Conservation (phyloP, 768 basidiomycete genomes). For the Sporobolomyces roseus region DNA sequence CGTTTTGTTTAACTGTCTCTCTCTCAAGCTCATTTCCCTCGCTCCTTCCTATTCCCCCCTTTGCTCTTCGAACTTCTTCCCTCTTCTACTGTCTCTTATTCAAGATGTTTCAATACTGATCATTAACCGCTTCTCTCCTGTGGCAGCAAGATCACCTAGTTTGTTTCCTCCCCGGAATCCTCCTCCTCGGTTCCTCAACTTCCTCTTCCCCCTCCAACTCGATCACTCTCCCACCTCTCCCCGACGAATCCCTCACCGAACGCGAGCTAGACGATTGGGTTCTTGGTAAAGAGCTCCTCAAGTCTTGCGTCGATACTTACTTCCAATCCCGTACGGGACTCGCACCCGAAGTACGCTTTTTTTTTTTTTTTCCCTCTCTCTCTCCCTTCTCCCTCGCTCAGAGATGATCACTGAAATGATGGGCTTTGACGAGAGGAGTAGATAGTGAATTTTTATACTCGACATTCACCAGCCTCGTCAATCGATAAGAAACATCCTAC, state of each 20-base stretch:
- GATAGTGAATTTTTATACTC: conserved; percentile 68
- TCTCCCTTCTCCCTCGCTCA: too few species aligned
- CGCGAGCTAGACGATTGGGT: conserved; percentile 72
- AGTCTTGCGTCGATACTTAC: conserved; percentile 76
- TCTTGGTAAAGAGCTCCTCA: conserved; percentile 71
- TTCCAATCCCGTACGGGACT: conserved; percentile 40
- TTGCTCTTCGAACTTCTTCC: neutral
- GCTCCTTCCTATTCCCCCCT: neutral
- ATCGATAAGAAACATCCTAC: conserved; percentile 41
- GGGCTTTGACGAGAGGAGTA: conserved; percentile 60
- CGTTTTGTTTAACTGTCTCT: too few species aligned
- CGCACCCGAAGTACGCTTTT: conserved; percentile 40
- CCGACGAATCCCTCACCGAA: conserved; percentile 51
- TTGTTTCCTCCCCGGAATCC: conserved; percentile 87
- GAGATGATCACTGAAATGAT: too few species aligned
- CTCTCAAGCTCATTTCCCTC: neutral
- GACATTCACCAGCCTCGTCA: conserved; percentile 47
- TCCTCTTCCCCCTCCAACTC: neutral
- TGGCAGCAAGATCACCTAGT: conserved; percentile 95
- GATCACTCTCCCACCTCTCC: conserved; percentile 17
- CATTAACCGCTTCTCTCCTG: too few species aligned
- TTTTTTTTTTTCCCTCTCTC: too few species aligned
- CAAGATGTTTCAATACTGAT: too few species aligned
- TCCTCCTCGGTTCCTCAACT: conserved; percentile 78
- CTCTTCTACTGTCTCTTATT: too few species aligned